phyloP scores from a whole-genome alignment of 176 grass and related monocot genomes.

The Oryza brachyantha region DNA sequence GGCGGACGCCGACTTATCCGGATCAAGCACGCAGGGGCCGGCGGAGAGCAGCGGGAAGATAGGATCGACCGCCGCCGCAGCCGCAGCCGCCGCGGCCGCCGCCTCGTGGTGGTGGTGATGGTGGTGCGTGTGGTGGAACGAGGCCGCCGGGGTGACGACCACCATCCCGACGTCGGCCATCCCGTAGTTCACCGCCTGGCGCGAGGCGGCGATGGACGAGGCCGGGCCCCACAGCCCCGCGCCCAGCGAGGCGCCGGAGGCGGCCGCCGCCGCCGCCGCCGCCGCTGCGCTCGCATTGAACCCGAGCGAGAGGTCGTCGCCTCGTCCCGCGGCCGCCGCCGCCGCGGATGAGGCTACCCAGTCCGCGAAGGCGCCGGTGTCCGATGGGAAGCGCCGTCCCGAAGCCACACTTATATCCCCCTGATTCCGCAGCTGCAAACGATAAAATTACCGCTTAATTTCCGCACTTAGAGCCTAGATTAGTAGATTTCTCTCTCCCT shows the following conservation, averaged over 20 bases:
- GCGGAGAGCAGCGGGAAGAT: slow-evolving; percentile 86
- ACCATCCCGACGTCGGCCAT: slow-evolving; percentile 77
- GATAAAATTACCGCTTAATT: slow-evolving; percentile 29
- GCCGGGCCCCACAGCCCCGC: slow-evolving; percentile 37
- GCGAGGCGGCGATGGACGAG: slow-evolving; percentile 21
- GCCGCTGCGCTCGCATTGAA: slow-evolving; percentile 83
- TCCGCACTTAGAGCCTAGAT: slow-evolving; percentile 36
- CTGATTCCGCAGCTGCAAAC: neutral
- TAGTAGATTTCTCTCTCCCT: neutral
- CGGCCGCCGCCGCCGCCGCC: slow-evolving; percentile 45
- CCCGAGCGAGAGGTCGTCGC: slow-evolving; percentile 90
- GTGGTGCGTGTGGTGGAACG: slow-evolving; percentile 87
- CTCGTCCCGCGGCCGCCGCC: slow-evolving; percentile 40
- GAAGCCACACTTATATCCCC: slow-evolving; percentile 73
- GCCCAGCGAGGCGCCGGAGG: slow-evolving; percentile 50
- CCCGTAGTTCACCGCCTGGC: slow-evolving; percentile 71
- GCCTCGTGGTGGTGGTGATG: slow-evolving; percentile 60
- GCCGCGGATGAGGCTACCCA: slow-evolving; percentile 77
- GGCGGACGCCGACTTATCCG: slow-evolving; percentile 34
- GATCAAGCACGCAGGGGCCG: slow-evolving; percentile 51
- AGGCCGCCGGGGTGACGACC: slow-evolving; percentile 74
- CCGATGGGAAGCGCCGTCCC: slow-evolving; percentile 96
- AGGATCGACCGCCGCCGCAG: slow-evolving; percentile 17
- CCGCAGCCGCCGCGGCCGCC: slow-evolving; percentile 4
- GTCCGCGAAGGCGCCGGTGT: slow-evolving; percentile 98